These are phyloP conservation scores for Metschnikowia peoriensis DNA, from an alignment of 805 yeast species.

Conservation along the genomic window DNA sequence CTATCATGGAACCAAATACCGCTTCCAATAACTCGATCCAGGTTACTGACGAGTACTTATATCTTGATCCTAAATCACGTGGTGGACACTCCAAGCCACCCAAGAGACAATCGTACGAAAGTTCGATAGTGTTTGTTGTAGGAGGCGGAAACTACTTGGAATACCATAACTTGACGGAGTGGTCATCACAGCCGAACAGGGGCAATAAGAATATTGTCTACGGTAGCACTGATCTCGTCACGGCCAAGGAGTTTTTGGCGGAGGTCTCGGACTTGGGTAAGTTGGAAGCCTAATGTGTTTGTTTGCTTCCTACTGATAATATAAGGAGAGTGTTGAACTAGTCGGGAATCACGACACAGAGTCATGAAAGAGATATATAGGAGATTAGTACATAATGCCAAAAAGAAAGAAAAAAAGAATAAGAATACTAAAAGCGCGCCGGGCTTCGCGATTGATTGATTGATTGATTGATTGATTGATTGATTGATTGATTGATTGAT, in stretches of 20 bases:
- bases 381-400: neutral
- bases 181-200: conserved; percentile 51
- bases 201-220: conserved; percentile 62
- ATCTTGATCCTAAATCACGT: conserved; percentile 85
- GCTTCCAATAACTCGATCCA: conserved; percentile 62
- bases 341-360: neutral
- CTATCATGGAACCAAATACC: conserved; percentile 78
- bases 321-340: too few relatives aligned
- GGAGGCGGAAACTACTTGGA: conserved; percentile 97
- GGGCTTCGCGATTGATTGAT: neutral
- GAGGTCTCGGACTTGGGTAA: conserved; percentile 50
- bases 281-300: conserved; percentile 7
- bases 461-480: neutral
- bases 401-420: neutral
- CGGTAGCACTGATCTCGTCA: conserved; percentile 78
- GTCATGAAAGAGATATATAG: neutral
- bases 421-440: neutral
- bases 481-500: neutral
- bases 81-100: conserved; percentile 92
- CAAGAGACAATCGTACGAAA: conserved; percentile 74
- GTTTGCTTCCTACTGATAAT: neutral
- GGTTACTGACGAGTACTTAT: conserved; percentile 84
- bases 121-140: conserved; percentile 84
- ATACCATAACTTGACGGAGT: conserved; percentile 90
- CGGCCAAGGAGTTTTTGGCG: conserved; percentile 65